Conservation (phyloP, 805 yeast species). For the Hanseniaspora meyeri region DNA sequence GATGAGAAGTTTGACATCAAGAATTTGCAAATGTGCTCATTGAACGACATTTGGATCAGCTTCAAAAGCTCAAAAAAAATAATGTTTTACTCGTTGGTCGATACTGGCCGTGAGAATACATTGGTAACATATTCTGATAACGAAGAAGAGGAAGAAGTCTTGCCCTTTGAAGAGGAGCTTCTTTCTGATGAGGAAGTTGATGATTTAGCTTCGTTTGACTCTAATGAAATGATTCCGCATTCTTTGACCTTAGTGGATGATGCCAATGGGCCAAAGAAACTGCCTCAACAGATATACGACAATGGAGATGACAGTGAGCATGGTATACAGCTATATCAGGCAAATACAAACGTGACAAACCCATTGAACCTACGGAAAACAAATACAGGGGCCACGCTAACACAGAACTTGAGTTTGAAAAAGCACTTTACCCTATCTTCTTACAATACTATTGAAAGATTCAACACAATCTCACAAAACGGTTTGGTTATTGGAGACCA, state of each 20-base stretch:
- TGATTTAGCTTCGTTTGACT: slow-evolving; percentile 3
- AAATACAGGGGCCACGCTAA: slow-evolving; percentile 8
- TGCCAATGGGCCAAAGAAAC: neutral
- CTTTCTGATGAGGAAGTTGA: slow-evolving; percentile 8
- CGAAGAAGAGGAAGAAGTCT: neutral
- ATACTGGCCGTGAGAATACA: neutral
- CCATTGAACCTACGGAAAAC: slow-evolving; percentile 1
- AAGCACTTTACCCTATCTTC: slow-evolving; percentile 19
- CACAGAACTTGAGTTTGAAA: slow-evolving; percentile 12
- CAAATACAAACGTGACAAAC: slow-evolving; percentile 11
- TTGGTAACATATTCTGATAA: neutral
- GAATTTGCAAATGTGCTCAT: slow-evolving; percentile 27
- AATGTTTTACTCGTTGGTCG: slow-evolving; percentile 24
- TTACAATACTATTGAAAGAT: slow-evolving; percentile 22
- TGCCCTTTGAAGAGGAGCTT: neutral
- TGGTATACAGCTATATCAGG: slow-evolving; percentile 11
- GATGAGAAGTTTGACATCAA: slow-evolving; percentile 30
- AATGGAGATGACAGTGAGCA: slow-evolving; percentile 18
- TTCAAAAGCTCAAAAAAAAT: slow-evolving; percentile 24
- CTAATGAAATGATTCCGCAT: neutral
- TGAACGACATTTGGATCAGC: slow-evolving; percentile 27
- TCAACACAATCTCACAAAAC: slow-evolving; percentile 24
- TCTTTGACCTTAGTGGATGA: neutral
- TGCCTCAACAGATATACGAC: slow-evolving; percentile 22
- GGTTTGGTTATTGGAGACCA: slow-evolving; percentile 16